Evolutionary conservation across 257 asterid species (phyloP), one percentile per base, ranked within the genome.

Genomic region (Eustoma russellianum): DNA sequence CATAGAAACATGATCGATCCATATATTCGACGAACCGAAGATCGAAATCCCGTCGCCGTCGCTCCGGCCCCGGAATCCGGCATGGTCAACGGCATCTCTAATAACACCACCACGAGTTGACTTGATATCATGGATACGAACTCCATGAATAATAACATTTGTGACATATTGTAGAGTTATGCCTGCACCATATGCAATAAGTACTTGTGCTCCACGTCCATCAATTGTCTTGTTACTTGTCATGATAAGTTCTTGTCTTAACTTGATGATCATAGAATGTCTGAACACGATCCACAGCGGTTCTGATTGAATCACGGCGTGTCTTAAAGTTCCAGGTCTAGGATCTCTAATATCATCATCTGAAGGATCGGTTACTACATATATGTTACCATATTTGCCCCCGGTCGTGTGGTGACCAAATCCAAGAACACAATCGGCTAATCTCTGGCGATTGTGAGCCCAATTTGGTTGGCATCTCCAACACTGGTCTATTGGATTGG

Each of bases 1-100:
- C 96, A 90, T 86, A n/a, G 98, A 90, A 0, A 86, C 83, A 15
- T 90, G 96, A 58, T 90, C 98, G 15, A 90, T 64, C 98, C 98
- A 90, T 12, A 90, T 7, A 56, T 90, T 74, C 5, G 73, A 72
- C 0, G 95, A 41, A 1, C 92, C 86, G 33, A 70, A 83, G 52
- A 90, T 63, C 5, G 86, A 74, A 54, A 90, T 90, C 12, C 91
- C 98, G 14, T 90, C 98, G 8, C 98, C 98, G 2, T 90, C 96
- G 43, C 85, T 79, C 33, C 17, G 90, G 78, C 53, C 14, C 28
- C 0, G 79, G n/a, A 62, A 0, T 1, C 94, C 94, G 15, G 48
- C 60, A 58, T 90, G 96, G 59, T 82, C 79, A 0, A 41, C 48
- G 0, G 92, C 47, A 64, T 79, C 91, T 44, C 88, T 67, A 46